Evolutionary conservation across 768 basidiomycete species (phyloP), one percentile per base, ranked within the genome.

Genomic region (Cystofilobasidium bisporidii): DNA sequence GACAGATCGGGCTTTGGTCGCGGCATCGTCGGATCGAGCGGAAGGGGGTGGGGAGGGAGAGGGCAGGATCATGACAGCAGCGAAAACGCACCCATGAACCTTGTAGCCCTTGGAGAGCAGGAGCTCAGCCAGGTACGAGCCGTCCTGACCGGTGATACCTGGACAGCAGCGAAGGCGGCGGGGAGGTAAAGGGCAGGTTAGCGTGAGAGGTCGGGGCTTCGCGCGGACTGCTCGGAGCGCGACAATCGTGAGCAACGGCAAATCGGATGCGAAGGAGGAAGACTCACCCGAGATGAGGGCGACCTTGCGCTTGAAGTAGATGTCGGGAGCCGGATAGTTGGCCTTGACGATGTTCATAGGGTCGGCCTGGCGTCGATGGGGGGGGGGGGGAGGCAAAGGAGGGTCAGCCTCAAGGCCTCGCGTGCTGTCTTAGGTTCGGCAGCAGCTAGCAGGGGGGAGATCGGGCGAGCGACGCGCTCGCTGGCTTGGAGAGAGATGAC

Each of bases 61-160:
- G 30, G 11, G 40, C 30, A n/a, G 26, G 53, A 58, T 30, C 10
- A 43, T 43, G 57, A 17, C 30, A 58, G 22, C 26, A 28, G 41
- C 1, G 18, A 26, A 20, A 30, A 63, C 73, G 63, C 24, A 73
- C 74, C 77, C 91, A 73, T 94, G 91, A 4, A 94, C 91, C 70
- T 90, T 83, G 75, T 94, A 94, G 24, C 91, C 91, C 76, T 93
- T 92, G 62, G 81, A 81, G 63, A 94, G 79, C 69, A 94, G 80
- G 30, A 93, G 79, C 76, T 93, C 89, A 76, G 78, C 91, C 85
- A 97, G 80, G 77, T 97, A 97, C 3, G 92, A 94, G 63, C 92
- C 92, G 77, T 97, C 92, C 78, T 96, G 92, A 43, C 92, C 92
- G 70, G 92, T 93, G 78, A 96, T 89, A 76, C 92, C 91, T 93